Evolutionary conservation across 2,329 filamentous ascomycete genomes (phyloP), one percentile per base, ranked within the genome.

Genomic region (Tolypocladium capitatum): DNA sequence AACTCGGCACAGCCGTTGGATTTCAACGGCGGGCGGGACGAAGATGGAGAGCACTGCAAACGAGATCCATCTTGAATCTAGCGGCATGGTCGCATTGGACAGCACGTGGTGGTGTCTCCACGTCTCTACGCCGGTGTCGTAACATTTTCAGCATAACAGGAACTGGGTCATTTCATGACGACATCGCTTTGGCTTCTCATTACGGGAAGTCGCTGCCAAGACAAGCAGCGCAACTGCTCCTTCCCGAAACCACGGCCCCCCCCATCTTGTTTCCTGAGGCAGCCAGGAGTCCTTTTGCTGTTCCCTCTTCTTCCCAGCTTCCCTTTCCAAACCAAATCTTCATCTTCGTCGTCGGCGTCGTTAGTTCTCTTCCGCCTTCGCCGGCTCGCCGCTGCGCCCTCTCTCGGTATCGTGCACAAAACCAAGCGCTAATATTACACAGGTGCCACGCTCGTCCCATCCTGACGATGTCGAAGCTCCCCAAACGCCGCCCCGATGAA

Each of bases 401-500:
- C 24, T 28, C 38, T 30, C 38, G 38, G 24, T 28, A 41, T 41
- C 24, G 38, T 41, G 38, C 38, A 28, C 8, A 28, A 32, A 30
- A 42, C 16, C 24, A 42, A 42, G 9, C 38, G 24, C 38, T 42
- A 30, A 28, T 42, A 24, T 42, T 52, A 50, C 50, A 46, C 44
- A 48, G 43, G 21, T 16, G 44, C 14, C 24, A 27, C 20, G 20
- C 24, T 11, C 16, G 24, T 42, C 31, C 21, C 33, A n/a, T 24
- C 24, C 20, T 31, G 44, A 18, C 14, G 31, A 36, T 36, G 24
- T 28, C 21, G 38, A 42, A 27, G 21, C 44, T 35, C 40, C 34
- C 48, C 24, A 9, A 50, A 52, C 50, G 50, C 50, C 50, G 18
- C 11, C 44, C 35, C 9, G 42, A 45, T 48, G 24, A 50, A 27